Evolutionary conservation across 116 monocot species (phyloP), one percentile per base, ranked within the genome.

Genomic region (Trichopus zeylanicus): DNA sequence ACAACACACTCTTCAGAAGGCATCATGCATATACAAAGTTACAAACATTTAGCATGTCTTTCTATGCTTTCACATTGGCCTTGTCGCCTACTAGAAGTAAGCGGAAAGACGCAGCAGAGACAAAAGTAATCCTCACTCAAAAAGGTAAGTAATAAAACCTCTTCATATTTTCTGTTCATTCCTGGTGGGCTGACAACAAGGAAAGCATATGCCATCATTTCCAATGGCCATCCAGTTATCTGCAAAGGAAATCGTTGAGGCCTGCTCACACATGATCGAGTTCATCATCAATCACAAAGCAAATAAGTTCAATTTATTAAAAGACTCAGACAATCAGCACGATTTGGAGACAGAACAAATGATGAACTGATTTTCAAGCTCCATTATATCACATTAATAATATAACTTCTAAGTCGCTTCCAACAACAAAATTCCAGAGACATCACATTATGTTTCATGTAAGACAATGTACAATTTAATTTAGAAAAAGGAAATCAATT

Each of bases 121-220:
- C 2, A 39, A 16, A 39, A 39, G 51, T 51, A 51, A 16, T 4
- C 7, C 24, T 20, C 19, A 51, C 3, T 23, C 16, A 5, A 29
- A 29, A 8, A 29, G 30, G 38, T n/a, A 38, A 59, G 27, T 26
- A 22, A 28, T 28, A 51, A 60, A 69, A 88, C 89, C 93, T 94
- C 83, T 31, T 86, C 76, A 72, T 72, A 94, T 7, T 49, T 65
- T 30, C 25, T 60, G 35, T 48, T 76, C 94, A 86, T 86, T 23
- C 67, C 70, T 48, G 89, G 82, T 18, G 89, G 86, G 68, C 94
- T 83, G 42, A 86, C 89, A 55, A 76, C 71, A 52, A 94, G 82
- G 69, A 80, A 86, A 29, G 89, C 86, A 76, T 89, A 94, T 68
- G 89, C 94, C 83, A 81, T 94, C 83, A 94, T 73, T 67, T 94